Evolutionary conservation across 768 basidiomycete species (phyloP), one percentile per base, ranked within the genome.

Genomic region (Rubroboletus pulcherrimus): DNA sequence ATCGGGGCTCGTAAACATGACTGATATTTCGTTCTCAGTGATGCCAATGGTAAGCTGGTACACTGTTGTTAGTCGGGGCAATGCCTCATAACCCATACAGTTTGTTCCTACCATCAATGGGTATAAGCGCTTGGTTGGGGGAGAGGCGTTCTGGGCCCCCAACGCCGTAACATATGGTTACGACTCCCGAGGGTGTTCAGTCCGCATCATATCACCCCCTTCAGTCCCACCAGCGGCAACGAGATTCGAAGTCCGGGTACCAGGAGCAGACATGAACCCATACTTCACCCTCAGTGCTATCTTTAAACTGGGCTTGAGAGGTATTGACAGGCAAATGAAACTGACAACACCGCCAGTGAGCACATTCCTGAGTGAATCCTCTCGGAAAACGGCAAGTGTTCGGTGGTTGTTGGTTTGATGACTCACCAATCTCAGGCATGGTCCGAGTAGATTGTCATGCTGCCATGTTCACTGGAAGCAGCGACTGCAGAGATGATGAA

Each of bases 221-320:
- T 86, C 89, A 6, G 88, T 86, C n/a, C 81, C 89, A 3, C 80
- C 81, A 9, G 70, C 83, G 4, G 92, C 90, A 3, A 98, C 97
- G 1, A 80, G 97, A 47, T 82, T 99, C 64, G 97, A 99, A 75
- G 75, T 99, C 14, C 87, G 97, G 51, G 84, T 98, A 17, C 95
- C 97, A 1, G 97, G 97, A 26, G 97, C 97, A 38, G 97, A 99
- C 66, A 92, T 98, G 83, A 94, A 95, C 73, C 91, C 93, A 1
- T 91, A 94, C 73, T 92, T 89, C 60, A 84, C 93, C 0, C 74
- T 98, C 42, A 86, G 89, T 47, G 87, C 96, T 4, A 88, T 98
- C 58, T 93, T 98, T 70, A 78, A 83, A 19, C 76, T 96, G 30
- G 97, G 97, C 9, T 67, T 97, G 29, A 80, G 93, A 55, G 97